Evolutionary conservation across 192 early-diverging fungal species (phyloP), one percentile per base, ranked within the genome.

Genomic region (Entomortierella beljakovae): DNA sequence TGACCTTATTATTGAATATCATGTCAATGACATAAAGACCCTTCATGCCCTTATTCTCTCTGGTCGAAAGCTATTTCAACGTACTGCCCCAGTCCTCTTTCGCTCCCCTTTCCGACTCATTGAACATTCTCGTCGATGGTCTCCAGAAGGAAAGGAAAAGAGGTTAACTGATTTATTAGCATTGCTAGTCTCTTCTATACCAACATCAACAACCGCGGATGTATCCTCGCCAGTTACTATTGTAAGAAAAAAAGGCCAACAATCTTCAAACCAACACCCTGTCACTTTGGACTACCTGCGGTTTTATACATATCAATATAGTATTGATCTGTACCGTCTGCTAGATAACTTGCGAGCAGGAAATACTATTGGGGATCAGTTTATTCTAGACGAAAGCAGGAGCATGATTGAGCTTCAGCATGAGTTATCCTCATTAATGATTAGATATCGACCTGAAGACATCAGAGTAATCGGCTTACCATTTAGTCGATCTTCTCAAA

Each of bases 41-140:
- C 75, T 79, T 60, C 68, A 79, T 79, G 67, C 66, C 26, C 67
- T 79, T 49, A 51, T 79, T 37, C 57, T 64, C 48, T 57, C 75
- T 2, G 48, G 67, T 25, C 60, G 58, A 35, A 79, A 60, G 31
- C 62, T 79, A 42, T 70, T 79, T 29, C 33, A 69, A 32, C 61
- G 75, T 13, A 26, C 75, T 9, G 61, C 46, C 6, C 75, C 75
- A 13, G 37, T 79, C 56, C 75, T 79, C 25, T 79, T 70, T 40
- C 25, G 62, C 11, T 68, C 61, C 0, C 75, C 75, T 20, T 79
- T 79, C 56, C 46, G 51, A 16, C 61, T 79, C 31, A 64, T 79
- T 51, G 66, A 79, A 23, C 3, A 49, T 22, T 48, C 54, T 38
- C 29, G 26, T 18, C 33, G 28, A 2, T 69, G 66, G 67, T 53